These are phyloP conservation scores for Marvania coccoides DNA, from an alignment of 139 green algal species.

Conservation along the genomic window DNA sequence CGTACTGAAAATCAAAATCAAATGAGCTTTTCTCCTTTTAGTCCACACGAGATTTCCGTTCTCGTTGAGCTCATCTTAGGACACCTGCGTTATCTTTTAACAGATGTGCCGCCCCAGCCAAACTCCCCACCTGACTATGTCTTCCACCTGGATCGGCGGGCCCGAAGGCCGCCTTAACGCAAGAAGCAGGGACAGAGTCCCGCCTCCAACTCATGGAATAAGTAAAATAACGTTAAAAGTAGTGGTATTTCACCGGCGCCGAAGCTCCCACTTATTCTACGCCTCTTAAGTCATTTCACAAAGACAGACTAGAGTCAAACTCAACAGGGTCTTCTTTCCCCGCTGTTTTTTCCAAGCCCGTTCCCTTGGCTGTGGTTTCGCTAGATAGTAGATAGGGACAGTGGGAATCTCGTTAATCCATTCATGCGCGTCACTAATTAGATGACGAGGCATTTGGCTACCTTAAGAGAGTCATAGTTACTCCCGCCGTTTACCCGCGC, in stretches of 20 bases:
- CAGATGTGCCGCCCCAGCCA: conserved; percentile 84
- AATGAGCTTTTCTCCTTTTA: conserved; percentile 90
- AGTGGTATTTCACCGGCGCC: conserved; percentile 73
- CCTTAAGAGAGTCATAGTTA: conserved; percentile 81
- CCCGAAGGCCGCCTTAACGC: conserved; percentile 47
- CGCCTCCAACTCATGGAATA: conserved; percentile 74
- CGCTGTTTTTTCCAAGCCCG: conserved; percentile 63
- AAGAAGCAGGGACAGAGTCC: conserved; percentile 63
- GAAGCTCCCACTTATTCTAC: conserved; percentile 77
- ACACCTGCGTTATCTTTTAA: conserved; percentile 86
- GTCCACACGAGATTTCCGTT: conserved; percentile 89
- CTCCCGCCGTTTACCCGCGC: conserved; percentile 86
- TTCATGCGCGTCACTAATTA: conserved; percentile 58
- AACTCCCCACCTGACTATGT: conserved; percentile 88
- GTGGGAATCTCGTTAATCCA: conserved; percentile 74
- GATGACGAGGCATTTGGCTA: conserved; percentile 63
- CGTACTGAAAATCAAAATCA: conserved; percentile 93
- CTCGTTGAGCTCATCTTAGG: conserved; percentile 87
- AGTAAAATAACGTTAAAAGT: conserved; percentile 80
- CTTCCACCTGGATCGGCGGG: conserved; percentile 65
- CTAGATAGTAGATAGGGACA: conserved; percentile 73
- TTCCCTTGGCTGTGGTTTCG: conserved; percentile 61
- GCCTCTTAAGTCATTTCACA: conserved; percentile 72
- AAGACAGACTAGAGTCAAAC: conserved; percentile 77
- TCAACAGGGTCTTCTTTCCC: conserved; percentile 81